A percentile compares a stretch with the other conserved stretches of the same genome.
phyloP scores from a whole-genome alignment of 2,329 filamentous ascomycete genomes.

The Microdochium bolleyi region DNA sequence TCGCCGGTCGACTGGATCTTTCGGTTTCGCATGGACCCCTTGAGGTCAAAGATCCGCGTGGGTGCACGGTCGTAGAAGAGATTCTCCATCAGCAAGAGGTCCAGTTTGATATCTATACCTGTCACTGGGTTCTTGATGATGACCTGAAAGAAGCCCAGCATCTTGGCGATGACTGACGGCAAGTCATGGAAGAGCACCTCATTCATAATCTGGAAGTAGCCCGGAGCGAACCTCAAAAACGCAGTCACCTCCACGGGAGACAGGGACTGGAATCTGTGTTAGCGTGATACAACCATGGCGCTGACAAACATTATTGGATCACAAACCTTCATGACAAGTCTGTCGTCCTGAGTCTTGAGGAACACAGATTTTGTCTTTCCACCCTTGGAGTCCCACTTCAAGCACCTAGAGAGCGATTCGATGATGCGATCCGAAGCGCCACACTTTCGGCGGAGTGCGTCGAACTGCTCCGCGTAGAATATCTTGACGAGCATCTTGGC shows the following conservation, averaged over 20 bases:
- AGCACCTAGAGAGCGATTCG: constrained; percentile 87
- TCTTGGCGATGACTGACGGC: constrained; percentile 95
- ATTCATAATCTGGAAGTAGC: constrained; percentile 96
- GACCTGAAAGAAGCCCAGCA: constrained; percentile 97
- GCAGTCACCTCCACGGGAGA: constrained; percentile 88
- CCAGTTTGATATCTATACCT: constrained; percentile 89
- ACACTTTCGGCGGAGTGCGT: constrained; percentile 86
- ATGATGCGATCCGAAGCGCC: constrained; percentile 90
- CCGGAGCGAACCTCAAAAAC: constrained; percentile 90
- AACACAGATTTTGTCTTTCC: constrained; percentile 98
- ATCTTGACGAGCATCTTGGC: constrained; percentile 97
- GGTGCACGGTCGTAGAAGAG: constrained; percentile 92
- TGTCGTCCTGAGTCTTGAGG: constrained; percentile 90
- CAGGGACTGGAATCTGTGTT: constrained; percentile 52
- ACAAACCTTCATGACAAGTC: constrained; percentile 73
- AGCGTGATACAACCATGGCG: constrained; percentile 46
- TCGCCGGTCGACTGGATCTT: constrained; percentile 95
- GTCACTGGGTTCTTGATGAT: constrained; percentile 92
- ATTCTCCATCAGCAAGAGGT: constrained; percentile 93
- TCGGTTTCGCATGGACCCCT: constrained; percentile 96
- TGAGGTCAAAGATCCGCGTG: constrained; percentile 88
- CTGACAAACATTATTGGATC: too few species aligned
- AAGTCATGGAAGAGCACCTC: constrained; percentile 92
- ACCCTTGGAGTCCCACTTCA: constrained; percentile 97
- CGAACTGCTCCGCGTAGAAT: constrained; percentile 97